These are phyloP conservation scores for Talaromyces liani DNA, from an alignment of 495 filamentous ascomycete genomes.

Conservation along the genomic window DNA sequence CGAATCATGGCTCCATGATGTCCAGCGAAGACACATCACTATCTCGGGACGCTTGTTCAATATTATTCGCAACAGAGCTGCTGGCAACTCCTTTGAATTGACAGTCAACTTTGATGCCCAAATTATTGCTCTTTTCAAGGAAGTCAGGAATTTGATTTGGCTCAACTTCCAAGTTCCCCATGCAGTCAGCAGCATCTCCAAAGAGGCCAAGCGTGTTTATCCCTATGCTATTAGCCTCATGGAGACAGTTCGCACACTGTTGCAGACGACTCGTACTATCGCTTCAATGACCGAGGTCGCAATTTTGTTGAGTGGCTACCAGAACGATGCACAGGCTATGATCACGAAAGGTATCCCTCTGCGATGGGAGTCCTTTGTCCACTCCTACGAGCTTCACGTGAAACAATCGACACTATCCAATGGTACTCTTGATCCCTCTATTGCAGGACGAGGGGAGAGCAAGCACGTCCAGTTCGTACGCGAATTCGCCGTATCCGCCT, in stretches of 20 bases:
- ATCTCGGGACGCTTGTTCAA: conserved; percentile 89
- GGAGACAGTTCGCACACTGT: conserved; percentile 87
- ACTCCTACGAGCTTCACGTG: conserved; percentile 86
- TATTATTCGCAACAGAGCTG: conserved; percentile 76
- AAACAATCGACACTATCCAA: conserved; percentile 58
- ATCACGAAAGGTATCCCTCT: conserved; percentile 80
- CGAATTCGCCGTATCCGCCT: conserved; percentile 80
- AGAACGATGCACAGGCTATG: conserved; percentile 75
- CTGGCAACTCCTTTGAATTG: conserved; percentile 78
- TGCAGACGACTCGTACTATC: conserved; percentile 80
- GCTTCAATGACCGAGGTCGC: conserved; percentile 75
- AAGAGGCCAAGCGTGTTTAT: conserved; percentile 94
- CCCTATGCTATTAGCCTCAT: conserved; percentile 96
- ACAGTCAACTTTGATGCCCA: conserved; percentile 95
- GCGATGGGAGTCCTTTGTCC: conserved; percentile 95
- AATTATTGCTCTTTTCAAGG: conserved; percentile 95
- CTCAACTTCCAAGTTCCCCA: conserved; percentile 88
- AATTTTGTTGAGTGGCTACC: conserved; percentile 80
- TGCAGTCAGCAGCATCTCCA: conserved; percentile 86
- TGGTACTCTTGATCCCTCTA: conserved; percentile 51
- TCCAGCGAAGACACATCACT: conserved; percentile 74
- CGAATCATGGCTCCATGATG: conserved; percentile 89
- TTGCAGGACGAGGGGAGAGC: conserved; percentile 62
- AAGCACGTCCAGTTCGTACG: conserved; percentile 94
- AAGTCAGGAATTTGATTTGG: conserved; percentile 95